Evolutionary conservation across 1,284 basidiomycete species (phyloP).

Genomic region (Spongiforma sp.): DNA sequence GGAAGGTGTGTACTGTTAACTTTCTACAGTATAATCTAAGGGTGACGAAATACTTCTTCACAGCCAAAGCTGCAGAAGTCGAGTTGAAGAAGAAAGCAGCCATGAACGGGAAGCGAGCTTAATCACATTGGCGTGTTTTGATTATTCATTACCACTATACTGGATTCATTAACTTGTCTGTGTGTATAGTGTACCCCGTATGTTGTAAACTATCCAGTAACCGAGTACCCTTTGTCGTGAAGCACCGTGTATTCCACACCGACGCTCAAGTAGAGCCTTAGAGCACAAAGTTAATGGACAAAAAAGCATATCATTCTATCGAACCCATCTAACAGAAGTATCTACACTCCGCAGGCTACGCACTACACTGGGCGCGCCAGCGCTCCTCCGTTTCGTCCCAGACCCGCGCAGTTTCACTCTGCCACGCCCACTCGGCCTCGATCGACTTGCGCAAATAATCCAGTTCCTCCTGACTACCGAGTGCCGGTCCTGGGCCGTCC

Average conservation of each 20-base stretch:
- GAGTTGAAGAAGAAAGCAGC: slow-evolving; percentile 45
- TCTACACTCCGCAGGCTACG: too few species aligned
- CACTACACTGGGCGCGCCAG: slow-evolving; percentile 14
- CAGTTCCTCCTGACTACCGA: slow-evolving; percentile 11
- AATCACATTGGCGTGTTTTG: background rate
- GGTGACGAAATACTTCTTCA: too few species aligned
- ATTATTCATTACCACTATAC: slow-evolving; percentile 6
- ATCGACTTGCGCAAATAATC: slow-evolving; percentile 15
- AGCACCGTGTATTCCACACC: too few species aligned
- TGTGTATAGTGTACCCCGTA: too few species aligned
- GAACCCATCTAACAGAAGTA: too few species aligned
- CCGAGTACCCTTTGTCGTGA: too few species aligned
- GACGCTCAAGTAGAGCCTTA: too few species aligned
- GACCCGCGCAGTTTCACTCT: slow-evolving; percentile 12
- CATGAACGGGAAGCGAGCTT: slow-evolving; percentile 35
- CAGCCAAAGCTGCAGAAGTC: slow-evolving; percentile 51
- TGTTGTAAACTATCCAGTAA: too few species aligned
- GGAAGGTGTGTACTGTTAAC: slow-evolving; percentile 58
- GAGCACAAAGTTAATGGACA: too few species aligned
- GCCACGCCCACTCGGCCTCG: slow-evolving; percentile 26
- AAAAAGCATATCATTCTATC: too few species aligned
- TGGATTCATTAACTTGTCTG: background rate
- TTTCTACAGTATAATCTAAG: too few species aligned
- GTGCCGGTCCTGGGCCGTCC: background rate
- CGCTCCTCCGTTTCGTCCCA: slow-evolving; percentile 21